Base-by-base conservation (phyloP, 148 eudicot species). In the Vaccinium vitisidaea region DNA sequence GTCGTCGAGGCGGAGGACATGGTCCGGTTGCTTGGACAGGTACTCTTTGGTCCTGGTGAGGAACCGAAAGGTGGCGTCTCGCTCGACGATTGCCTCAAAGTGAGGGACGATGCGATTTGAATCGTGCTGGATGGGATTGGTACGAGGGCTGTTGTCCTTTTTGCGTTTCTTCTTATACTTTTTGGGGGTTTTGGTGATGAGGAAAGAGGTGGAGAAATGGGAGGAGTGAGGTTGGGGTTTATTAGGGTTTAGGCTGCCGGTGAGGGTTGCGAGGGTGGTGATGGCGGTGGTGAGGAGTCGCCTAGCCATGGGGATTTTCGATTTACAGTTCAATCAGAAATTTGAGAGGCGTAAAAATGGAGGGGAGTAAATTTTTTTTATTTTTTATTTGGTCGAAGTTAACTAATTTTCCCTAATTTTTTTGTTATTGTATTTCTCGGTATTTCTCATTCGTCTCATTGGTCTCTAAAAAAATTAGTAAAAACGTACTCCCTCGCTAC, bases 151-250 rank as follows among this genome's bases (percentile, higher is more conserved):
- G 15, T 91, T 85, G 15, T 91, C 93, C 65, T 92, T 87, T 71
- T 86, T 90, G 69, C 92, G 92, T 67, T 93, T 94, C 39, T 91
- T 87, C 50, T 79, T 88, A 90, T 89, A 86, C 56, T 91, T 93
- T 81, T 94, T 94, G 65, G 99, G 99, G 85, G 89, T 91, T 91
- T 97, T 97, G 81, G 99, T 97, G 89, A 90, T 59, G 83, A 97
- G 93, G 87, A 97, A 97, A 23, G 99, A 97, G 85, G 98, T 97
- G 80, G 98, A 94, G 89, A 89, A 95, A 36, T 73, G 87, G 27
- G 85, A 58, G 61, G 1, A 50, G 81, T 75, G 36, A 84, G 84
- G 81, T 77, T 84, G 79, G 43, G 49, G 83, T 74, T 81, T 83
- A 48, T 82, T 8, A 71, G 79, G 73, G 83, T 75, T 70, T 84